Base-by-base conservation (phyloP, 2,329 filamentous ascomycete species). In the Colletotrichum godetiae region DNA sequence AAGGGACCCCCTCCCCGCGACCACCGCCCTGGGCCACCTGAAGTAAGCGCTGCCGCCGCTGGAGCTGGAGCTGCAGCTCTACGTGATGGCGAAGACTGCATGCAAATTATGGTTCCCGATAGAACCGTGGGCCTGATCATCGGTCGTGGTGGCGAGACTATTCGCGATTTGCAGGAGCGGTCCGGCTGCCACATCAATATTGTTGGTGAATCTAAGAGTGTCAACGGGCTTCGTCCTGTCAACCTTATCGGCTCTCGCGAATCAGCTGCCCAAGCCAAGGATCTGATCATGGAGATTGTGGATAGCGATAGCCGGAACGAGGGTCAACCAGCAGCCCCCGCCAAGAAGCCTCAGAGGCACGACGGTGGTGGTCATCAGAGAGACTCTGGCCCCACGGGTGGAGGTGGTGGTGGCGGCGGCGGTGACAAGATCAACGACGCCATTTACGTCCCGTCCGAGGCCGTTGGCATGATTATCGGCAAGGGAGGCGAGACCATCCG, bases 121-220 rank as follows among this genome's bases (percentile, higher is more conserved):
- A 92, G 95, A 78, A 98, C 95, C 10, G 95, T 98, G 73, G 95
- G 95, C 64, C 87, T 98, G 58, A 98, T 98, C 78, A 98, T 98
- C 80, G 95, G 95, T n/a, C 93, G 95, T 77, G 94, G 94, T 53
- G 95, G 95, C 72, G 95, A 98, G 84, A 98, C 95, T 1, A 98
- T 98, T 78, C 92, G 95, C 79, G 95, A 98, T 80, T 87, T 98
- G 29, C 95, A 98, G 84, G 95, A 98, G 82, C 90, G 94, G 75
- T 97, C 94, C 78, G 94, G 94, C n/a, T 98, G 95, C 81, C 95
- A 98, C 82, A 95, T 98, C 81, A 98, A 98, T 82, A 98, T 98
- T 79, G 94, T 97, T 53, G 94, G 94, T 78, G 95, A 98, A 84
- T 94, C 94, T 77, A 97, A 97, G 88, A 97, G 94, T 80, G 90